Percentiles rank a stretch among this genome's conserved stretches.
Conservation (phyloP, 2,329 filamentous ascomycete genomes). For the Fusarium mexicanum region DNA sequence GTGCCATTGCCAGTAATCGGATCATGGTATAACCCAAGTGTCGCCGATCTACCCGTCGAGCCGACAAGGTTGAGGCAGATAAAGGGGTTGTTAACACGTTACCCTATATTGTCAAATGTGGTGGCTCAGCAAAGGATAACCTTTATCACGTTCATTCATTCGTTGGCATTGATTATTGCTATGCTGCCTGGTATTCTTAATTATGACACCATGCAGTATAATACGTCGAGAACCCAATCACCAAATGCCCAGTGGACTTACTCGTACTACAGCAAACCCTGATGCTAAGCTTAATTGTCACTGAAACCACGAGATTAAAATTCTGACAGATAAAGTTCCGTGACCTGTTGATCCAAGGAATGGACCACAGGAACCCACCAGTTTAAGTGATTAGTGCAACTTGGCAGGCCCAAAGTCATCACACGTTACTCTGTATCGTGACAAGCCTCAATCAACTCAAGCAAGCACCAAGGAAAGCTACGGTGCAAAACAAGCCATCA, state of each 20-base stretch:
- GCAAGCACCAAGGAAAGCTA: background rate
- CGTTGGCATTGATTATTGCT: background rate
- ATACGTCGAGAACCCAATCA: background rate
- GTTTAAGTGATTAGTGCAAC: slow-evolving; percentile 4
- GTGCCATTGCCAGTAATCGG: background rate
- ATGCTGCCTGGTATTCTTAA: background rate
- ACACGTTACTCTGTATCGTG: slow-evolving; percentile 23
- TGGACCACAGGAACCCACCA: background rate
- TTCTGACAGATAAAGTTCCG: background rate
- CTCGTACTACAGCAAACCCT: slow-evolving; percentile 5
- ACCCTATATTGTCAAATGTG: background rate
- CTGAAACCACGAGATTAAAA: background rate
- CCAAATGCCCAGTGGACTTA: background rate
- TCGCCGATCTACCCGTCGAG: slow-evolving; percentile 28
- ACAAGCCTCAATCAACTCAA: slow-evolving; percentile 9
- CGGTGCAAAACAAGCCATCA: slow-evolving; percentile 4
- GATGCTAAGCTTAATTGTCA: slow-evolving; percentile 18
- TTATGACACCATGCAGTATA: background rate
- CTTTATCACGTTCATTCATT: background rate
- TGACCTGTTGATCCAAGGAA: background rate
- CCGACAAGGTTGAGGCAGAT: background rate
- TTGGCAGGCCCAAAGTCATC: slow-evolving; percentile 16
- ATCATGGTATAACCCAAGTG: background rate
- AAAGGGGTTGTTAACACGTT: background rate
- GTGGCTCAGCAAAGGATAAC: background rate